Base-by-base conservation (phyloP, 208 protist species). In the Histomonas meleagridis region DNA sequence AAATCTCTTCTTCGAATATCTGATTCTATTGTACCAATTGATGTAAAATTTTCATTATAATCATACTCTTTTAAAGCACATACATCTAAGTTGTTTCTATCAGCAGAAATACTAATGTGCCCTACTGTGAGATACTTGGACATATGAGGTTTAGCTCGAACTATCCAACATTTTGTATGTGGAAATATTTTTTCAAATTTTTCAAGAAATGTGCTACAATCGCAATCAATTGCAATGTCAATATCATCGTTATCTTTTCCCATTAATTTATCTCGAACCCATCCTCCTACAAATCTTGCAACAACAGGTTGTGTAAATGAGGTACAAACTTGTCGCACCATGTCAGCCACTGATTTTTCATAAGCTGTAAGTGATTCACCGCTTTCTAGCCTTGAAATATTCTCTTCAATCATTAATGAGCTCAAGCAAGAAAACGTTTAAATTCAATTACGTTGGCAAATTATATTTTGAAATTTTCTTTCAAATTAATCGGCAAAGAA, bases 1-100 rank as follows among this genome's bases (percentile, higher is more conserved):
- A 99, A 97, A 94, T 99, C 98, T 43, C 98, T 95, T n/a, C 98
- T 93, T 38, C 95, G 81, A 7, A 97, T 97, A 94, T 99, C 98
- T 91, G 98, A 95, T n/a, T 81, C 0, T 23, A 95, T 76, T 48
- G 95, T 96, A 48, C 96, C 96, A 46, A 95, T 23, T 57, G 23
- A 46, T n/a, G n/a, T n/a, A n/a, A n/a, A n/a, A 21, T 48, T 53
- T 62, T 28, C 60, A 28, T 65, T 65, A n/a, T n/a, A 65, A 65
- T 65, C 60, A n/a, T 32, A 40, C 0, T 14, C n/a, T 40, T 46
- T 51, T 38, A 86, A 38, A 38, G n/a, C 38, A 28, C 76, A 86
- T 38, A 86, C 38, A 55, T 86, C 76, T 18, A 86, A n/a, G n/a
- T n/a, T n/a, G n/a, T n/a, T n/a, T n/a, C n/a, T n/a, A n/a, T n/a